Evolutionary conservation across 306 rosid species (phyloP), one percentile per base, ranked within the genome.

Genomic region (Heteromeles arbutifolia): DNA sequence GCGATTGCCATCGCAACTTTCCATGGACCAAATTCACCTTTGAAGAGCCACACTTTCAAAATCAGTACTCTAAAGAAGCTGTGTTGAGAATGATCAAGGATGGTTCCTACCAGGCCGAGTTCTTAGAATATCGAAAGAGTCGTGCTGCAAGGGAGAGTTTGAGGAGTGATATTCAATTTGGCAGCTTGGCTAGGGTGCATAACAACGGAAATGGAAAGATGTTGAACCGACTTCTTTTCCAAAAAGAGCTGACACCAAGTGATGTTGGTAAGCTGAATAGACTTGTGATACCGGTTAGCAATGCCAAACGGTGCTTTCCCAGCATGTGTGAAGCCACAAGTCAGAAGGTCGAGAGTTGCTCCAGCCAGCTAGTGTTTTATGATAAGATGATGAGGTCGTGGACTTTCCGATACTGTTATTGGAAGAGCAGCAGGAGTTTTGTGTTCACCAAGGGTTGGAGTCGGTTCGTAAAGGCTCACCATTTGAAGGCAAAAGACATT

Each of bases 341-440:
- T 65, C 74, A 41, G 62, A 69, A 65, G 8, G 67, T 44, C 21
- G 32, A 57, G 25, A 65, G 11, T 39, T 21, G 76, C 26, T 57
- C 85, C 44, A 41, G 32, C 17, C 86, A 86, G 77, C 78, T 86
- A 66, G 74, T 56, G 7, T 87, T 91, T 37, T 82, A 81, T n/a
- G 97, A 91, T 78, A 75, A 39, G 57, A 48, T 78, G 15, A 83
- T 84, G 92, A 73, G 87, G 44, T 39, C 83, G 14, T 91, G 90
- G 97, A 87, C 80, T 43, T 89, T 91, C 69, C 77, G 92, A 17
- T 91, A 85, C 62, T 89, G 92, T 41, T 91, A 81, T 71, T 91
- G 97, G 97, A 88, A 76, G 74, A 89, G 97, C 79, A 91, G 93
- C 74, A 93, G 87, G 37, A 91, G 97, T 54, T 91, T 70, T 24